Evolutionary conservation across 2,329 filamentous ascomycete genomes (phyloP), one percentile per base, ranked within the genome.

Genomic region (Ophiostoma sp.): DNA sequence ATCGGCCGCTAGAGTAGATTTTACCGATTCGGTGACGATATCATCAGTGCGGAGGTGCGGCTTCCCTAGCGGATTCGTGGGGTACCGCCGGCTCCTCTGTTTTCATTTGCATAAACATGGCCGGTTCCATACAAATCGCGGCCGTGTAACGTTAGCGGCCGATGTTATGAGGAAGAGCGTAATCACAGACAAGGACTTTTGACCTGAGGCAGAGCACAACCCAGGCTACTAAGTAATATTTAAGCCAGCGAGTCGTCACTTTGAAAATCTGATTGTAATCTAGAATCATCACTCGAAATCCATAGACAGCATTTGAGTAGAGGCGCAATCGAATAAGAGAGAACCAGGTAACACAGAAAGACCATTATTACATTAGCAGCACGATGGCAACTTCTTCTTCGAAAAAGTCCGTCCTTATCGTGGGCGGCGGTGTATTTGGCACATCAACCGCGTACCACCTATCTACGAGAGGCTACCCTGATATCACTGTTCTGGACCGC

Each of bases 371-470:
- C 27, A 27, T 27, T 27, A 27, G 27, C 27, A 27, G 27, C 27
- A 27, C 27, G 27, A 52, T 52, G 49, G 4, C 49, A 27, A 7
- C 6, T 8, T 8, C n/a, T 7, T 4, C 4, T 2, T 27, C n/a
- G 11, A 27, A 52, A 7, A n/a, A 6, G 2, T 52, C 49, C 11
- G 11, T 52, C 27, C 49, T 52, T 3, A 52, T 52, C n/a, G n/a
- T 52, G 14, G 49, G 49, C 9, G 49, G 49, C 11, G 49, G n/a
- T 27, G 49, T 52, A 18, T 52, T 52, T 14, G 49, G 49, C n/a
- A 52, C 49, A 27, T 52, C 49, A n/a, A 52, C n/a, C 6, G 49
- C 49, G n/a, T 52, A 52, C n/a, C 49, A 52, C 49, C 49, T 52
- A 8, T 52, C 49, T 52, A 27, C 49, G 49, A 52, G 49, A 52